These are phyloP conservation scores for Cymbopogon citratus DNA, from an alignment of 176 grass and related monocot species.

Conservation along the genomic window DNA sequence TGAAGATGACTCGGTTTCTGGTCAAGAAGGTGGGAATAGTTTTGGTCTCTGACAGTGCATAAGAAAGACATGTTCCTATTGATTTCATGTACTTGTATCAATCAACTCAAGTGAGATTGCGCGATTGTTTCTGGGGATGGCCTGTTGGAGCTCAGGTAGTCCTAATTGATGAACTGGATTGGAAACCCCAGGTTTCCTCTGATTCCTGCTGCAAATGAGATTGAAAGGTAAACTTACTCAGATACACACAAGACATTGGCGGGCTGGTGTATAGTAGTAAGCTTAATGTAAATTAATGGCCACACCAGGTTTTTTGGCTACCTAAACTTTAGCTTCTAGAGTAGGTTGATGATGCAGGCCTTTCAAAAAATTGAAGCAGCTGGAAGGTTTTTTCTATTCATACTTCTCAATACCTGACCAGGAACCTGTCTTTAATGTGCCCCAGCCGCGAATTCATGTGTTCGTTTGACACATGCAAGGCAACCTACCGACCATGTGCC, in stretches of 20 bases:
- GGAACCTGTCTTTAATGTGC: neutral
- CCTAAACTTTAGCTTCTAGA: neutral
- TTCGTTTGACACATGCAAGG: constrained; percentile 14
- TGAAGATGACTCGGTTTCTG: neutral
- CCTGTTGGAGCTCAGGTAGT: neutral
- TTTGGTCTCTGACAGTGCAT: neutral
- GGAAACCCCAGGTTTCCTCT: neutral
- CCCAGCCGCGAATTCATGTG: neutral
- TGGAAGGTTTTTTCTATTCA: neutral
- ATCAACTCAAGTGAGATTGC: neutral
- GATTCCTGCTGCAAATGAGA: neutral
- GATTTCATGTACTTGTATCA: constrained; percentile 3
- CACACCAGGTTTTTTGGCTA: too few relatives aligned
- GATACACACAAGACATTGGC: constrained; percentile 17
- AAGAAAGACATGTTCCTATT: neutral
- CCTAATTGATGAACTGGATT: neutral
- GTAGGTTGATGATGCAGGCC: neutral
- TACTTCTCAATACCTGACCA: neutral
- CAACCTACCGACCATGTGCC: constrained; percentile 19
- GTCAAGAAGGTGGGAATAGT: neutral
- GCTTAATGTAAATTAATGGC: constrained; percentile 20
- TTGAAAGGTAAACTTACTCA: neutral
- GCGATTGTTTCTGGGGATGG: constrained; percentile 6
- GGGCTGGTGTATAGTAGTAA: constrained; percentile 26
- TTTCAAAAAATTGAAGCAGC: constrained; percentile 15